Percentiles rank a stretch among this genome's conserved stretches.
Conservation (phyloP, 2,329 filamentous ascomycete genomes). For the Rhytidhysteron rufulum region DNA sequence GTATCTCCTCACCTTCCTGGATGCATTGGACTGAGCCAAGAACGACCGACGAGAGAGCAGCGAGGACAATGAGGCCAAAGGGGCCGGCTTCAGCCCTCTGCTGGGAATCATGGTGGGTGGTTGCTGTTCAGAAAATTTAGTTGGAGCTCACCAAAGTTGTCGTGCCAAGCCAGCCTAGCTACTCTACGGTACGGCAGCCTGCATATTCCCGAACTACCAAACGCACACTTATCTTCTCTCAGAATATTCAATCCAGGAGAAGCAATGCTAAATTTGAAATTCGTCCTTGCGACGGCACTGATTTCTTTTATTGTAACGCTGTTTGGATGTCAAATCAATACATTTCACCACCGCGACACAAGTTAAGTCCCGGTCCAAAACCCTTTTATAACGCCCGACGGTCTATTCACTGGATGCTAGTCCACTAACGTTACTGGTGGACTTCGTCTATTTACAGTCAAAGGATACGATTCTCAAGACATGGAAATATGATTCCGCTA, state of each 20-base stretch:
- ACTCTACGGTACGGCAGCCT: background rate
- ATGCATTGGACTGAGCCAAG: constrained; percentile 15
- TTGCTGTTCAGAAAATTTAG: constrained; percentile 20
- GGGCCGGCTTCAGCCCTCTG: constrained; percentile 42
- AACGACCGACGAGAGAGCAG: constrained; percentile 20
- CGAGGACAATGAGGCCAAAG: constrained; percentile 24
- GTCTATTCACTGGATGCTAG: constrained; percentile 1
- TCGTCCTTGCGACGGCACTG: no score
- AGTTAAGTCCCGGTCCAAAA: background rate
- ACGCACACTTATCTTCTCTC: no score
- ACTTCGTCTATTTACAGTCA: constrained; percentile 3
- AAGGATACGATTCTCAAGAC: no score
- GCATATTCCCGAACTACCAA: no score
- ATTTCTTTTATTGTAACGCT: no score
- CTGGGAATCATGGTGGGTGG: constrained; percentile 45
- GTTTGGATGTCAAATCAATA: no score
- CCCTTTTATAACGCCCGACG: background rate
- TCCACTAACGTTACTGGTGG: constrained; percentile 1
- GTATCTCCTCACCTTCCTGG: constrained; percentile 36
- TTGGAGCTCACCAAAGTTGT: constrained; percentile 7
- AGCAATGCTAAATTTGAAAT: no score
- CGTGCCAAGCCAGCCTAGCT: background rate
- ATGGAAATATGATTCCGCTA: no score
- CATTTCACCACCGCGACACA: no score
- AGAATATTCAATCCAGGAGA: no score